Evolutionary conservation across 176 grass and related monocot genomes (phyloP).

Genomic region (Lolium multiflorum): DNA sequence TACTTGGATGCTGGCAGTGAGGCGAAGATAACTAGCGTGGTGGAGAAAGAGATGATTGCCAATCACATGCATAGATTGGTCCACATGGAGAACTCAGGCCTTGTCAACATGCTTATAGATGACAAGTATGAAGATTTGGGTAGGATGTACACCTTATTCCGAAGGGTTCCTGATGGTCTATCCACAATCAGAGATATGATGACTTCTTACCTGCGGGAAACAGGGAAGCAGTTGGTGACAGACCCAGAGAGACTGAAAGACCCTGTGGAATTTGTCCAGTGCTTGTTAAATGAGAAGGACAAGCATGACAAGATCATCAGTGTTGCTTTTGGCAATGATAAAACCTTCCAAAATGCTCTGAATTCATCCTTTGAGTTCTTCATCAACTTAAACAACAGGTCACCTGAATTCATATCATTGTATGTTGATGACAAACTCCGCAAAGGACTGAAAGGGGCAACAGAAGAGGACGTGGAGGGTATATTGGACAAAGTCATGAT

Average conservation of each 20-base stretch:
- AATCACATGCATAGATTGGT: constrained; percentile 96
- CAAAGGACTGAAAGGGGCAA: constrained; percentile 88
- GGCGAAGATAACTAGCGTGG: constrained; percentile 88
- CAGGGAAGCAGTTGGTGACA: constrained; percentile 78
- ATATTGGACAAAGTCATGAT: constrained; percentile 98
- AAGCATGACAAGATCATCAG: constrained; percentile 96
- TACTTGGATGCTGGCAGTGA: constrained; percentile 87
- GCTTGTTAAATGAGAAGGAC: constrained; percentile 90
- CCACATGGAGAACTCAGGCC: constrained; percentile 91
- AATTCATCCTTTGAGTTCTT: constrained; percentile 97
- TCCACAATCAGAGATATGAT: constrained; percentile 79
- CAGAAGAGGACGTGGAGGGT: constrained; percentile 92
- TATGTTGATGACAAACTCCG: constrained; percentile 96
- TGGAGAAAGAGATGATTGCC: constrained; percentile 96
- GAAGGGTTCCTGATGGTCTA: constrained; percentile 85
- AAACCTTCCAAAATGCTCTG: constrained; percentile 95
- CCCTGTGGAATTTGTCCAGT: constrained; percentile 92
- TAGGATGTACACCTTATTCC: constrained; percentile 89
- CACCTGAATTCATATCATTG: constrained; percentile 95
- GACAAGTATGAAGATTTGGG: constrained; percentile 84
- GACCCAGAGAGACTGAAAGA: constrained; percentile 94
- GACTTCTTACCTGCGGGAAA: constrained; percentile 89
- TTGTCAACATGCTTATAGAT: constrained; percentile 93
- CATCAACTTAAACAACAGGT: constrained; percentile 95
- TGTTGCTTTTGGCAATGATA: constrained; percentile 91